Evolutionary conservation across 2,329 filamentous ascomycete species (phyloP).

Genomic region (Colletotrichum lentis): DNA sequence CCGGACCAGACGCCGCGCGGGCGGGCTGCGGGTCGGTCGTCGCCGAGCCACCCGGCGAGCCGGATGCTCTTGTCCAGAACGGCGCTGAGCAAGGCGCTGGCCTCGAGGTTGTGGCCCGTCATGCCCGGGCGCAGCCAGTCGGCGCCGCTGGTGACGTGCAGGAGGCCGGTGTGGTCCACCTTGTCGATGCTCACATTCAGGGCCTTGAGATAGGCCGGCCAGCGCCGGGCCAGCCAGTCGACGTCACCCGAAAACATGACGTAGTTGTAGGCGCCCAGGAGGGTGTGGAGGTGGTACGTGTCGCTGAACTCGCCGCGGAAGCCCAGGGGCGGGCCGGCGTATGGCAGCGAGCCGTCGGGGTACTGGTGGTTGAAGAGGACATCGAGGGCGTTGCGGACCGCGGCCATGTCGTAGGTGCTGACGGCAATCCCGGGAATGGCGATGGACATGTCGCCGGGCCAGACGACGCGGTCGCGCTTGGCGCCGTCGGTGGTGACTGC

Average conservation of each 20-base stretch:
- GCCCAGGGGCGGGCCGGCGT: constrained; percentile 56
- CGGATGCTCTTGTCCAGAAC: constrained; percentile 58
- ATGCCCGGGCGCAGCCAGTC: constrained; percentile 63
- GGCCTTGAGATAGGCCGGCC: constrained; percentile 54
- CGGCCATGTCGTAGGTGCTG: constrained; percentile 44
- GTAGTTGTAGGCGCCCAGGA: constrained; percentile 61
- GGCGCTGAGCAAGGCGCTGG: constrained; percentile 61
- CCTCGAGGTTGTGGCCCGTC: constrained; percentile 60
- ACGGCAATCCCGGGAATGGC: constrained; percentile 36
- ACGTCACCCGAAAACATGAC: constrained; percentile 57
- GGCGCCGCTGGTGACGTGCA: constrained; percentile 57
- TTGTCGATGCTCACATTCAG: constrained; percentile 47
- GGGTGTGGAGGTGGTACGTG: constrained; percentile 66
- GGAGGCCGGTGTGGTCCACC: constrained; percentile 50
- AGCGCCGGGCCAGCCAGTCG: constrained; percentile 52
- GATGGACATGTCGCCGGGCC: constrained; percentile 67
- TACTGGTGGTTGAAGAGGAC: constrained; percentile 52
- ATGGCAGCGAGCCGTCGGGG: constrained; percentile 57
- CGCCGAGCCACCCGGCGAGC: constrained; percentile 56
- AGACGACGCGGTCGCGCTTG: constrained; percentile 64
- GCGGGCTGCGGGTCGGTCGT: constrained; percentile 39
- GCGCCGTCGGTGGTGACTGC: constrained; percentile 58
- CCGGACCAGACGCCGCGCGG: constrained; percentile 37
- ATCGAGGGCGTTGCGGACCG: constrained; percentile 57
- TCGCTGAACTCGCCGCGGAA: constrained; percentile 52